Conservation (phyloP, 2,329 filamentous ascomycete species). For the Emmonsia crescens region DNA sequence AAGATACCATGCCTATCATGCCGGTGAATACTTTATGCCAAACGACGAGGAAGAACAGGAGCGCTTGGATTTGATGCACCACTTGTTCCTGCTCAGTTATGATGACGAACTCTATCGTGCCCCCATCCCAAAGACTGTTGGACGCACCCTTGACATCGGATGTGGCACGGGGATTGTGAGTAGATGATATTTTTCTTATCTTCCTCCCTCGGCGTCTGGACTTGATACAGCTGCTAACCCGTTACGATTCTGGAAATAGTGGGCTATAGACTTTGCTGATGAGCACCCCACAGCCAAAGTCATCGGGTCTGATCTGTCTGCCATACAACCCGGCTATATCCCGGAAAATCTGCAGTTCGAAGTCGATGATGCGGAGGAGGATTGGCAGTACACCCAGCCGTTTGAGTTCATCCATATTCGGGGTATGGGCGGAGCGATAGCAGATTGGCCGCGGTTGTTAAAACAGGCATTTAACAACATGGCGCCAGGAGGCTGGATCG, state of each 20-base stretch:
- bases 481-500: conserved; percentile 21
- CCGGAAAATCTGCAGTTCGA: conserved; percentile 42
- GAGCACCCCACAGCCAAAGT: conserved; percentile 26
- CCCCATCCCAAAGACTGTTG: conserved; percentile 22
- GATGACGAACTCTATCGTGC: conserved; percentile 30
- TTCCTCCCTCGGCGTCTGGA: background rate
- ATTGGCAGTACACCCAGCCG: conserved; percentile 27
- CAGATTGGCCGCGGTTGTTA: conserved; percentile 20
- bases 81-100: conserved; percentile 26
- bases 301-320: conserved; percentile 26
- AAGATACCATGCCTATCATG: conserved; percentile 32
- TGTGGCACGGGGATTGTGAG: conserved; percentile 37
- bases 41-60: conserved; percentile 38
- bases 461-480: conserved; percentile 18
- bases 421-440: conserved; percentile 27
- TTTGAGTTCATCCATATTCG: conserved; percentile 34
- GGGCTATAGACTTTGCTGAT: conserved; percentile 39
- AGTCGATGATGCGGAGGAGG: conserved; percentile 34
- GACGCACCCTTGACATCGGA: conserved; percentile 37
- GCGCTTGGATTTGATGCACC: conserved; percentile 31
- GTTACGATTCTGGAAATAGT: conserved; percentile 12
- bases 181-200: background rate
- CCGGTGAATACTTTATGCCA: conserved; percentile 32
- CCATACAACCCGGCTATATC: conserved; percentile 30
- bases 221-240: background rate